Evolutionary conservation across 345 rosid genomes (phyloP).

Genomic region (Citrus medica): DNA sequence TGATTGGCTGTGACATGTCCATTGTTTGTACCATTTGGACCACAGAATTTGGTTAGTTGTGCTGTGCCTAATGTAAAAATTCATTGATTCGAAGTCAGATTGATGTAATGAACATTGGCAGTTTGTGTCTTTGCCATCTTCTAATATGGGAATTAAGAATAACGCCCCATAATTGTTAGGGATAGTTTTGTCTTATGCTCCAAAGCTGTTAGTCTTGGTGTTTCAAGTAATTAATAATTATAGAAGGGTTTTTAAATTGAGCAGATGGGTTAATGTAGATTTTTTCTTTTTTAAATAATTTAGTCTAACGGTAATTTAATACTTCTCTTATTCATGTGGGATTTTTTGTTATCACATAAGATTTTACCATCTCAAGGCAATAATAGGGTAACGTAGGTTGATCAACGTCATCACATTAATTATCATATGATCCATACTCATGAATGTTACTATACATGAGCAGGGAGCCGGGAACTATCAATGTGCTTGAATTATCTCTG

Average conservation of each 20-base stretch:
- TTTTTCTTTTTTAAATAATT: too few relatives aligned
- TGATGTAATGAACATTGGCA: background rate
- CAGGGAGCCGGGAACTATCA: too few relatives aligned
- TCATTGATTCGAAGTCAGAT: constrained; percentile 11
- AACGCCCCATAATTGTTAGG: background rate
- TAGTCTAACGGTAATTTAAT: too few relatives aligned
- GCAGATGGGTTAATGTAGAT: background rate
- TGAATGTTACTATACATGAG: too few relatives aligned
- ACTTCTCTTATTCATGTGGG: too few relatives aligned
- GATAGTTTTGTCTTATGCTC: background rate
- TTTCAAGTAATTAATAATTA: background rate
- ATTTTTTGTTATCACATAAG: too few relatives aligned
- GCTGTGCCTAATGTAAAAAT: background rate
- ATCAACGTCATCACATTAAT: background rate
- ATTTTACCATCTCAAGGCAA: too few relatives aligned
- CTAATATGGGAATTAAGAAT: background rate
- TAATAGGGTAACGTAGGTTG: background rate
- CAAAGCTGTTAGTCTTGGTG: background rate
- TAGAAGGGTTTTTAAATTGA: background rate
- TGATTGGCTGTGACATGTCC: constrained; percentile 13
- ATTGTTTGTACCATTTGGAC: constrained; percentile 15
- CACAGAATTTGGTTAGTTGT: background rate
- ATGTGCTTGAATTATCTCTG: too few relatives aligned
- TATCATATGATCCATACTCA: too few relatives aligned
- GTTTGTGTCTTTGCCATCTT: background rate